These are phyloP conservation scores for Gaeumannomyces tritici DNA, from an alignment of 2,329 filamentous ascomycete species.

Conservation along the genomic window DNA sequence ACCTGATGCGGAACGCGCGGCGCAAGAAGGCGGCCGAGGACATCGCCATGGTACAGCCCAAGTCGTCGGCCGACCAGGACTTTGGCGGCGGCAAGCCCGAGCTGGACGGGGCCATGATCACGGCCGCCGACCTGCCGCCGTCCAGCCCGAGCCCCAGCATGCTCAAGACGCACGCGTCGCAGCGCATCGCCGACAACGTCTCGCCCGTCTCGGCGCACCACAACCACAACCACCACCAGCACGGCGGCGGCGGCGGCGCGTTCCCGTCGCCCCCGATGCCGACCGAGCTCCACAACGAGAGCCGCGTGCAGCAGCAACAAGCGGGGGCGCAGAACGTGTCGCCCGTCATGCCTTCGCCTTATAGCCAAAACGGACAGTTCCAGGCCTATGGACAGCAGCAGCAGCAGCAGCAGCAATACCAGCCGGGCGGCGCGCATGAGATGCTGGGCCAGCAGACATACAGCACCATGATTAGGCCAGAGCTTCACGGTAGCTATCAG, in stretches of 20 bases:
- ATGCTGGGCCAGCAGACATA: neutral
- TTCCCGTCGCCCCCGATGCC: conserved; percentile 13
- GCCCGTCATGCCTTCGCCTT: conserved; percentile 3
- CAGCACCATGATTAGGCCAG: neutral
- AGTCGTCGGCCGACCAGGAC: conserved; percentile 6
- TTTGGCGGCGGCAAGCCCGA: conserved; percentile 21
- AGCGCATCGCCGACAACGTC: conserved; percentile 12
- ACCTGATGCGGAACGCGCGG: conserved; percentile 18
- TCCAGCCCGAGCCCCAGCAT: conserved; percentile 20
- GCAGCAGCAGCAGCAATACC: neutral
- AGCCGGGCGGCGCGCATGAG: neutral
- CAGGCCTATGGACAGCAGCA: neutral
- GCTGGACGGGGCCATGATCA: conserved; percentile 13
- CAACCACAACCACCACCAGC: conserved; percentile 5
- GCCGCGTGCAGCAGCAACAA: conserved; percentile 1
- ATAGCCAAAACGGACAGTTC: conserved; percentile 13
- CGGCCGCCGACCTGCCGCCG: conserved; percentile 9
- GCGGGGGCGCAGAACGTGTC: conserved; percentile 1
- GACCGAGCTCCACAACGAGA: neutral
- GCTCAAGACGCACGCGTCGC: conserved; percentile 11
- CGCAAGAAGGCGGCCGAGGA: conserved; percentile 14
- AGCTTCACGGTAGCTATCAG: neutral
- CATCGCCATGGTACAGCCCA: conserved; percentile 8
- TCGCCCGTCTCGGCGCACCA: conserved; percentile 17
- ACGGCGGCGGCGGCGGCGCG: conserved; percentile 6